A percentile compares a stretch with the other conserved stretches of the same genome.
Evolutionary conservation across 768 basidiomycete species (phyloP).

Genomic region (Gloeopeniophorella convolvens): DNA sequence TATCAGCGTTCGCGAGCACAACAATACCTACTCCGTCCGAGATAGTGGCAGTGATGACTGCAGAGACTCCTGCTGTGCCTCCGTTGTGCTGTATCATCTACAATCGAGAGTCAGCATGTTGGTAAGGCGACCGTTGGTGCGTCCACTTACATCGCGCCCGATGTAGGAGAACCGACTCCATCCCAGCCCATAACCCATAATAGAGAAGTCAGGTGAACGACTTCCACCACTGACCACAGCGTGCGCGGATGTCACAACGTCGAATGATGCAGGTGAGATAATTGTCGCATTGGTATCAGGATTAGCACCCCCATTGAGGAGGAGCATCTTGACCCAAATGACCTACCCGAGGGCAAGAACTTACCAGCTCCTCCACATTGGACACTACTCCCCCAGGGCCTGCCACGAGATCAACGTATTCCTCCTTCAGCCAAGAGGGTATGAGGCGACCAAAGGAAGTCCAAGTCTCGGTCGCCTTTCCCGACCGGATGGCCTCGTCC

Average conservation of each 20-base stretch:
- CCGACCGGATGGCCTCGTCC: conserved; percentile 26
- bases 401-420: conserved; percentile 23
- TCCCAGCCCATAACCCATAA: conserved; percentile 37
- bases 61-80: background rate
- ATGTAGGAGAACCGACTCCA: conserved; percentile 34
- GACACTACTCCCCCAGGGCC: conserved; percentile 41
- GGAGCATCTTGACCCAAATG: conserved; percentile 33
- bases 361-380: conserved; percentile 36
- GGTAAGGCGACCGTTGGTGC: too few species aligned
- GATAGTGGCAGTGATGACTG: background rate
- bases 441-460: conserved; percentile 27
- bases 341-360: conserved; percentile 27
- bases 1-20: conserved; percentile 8
- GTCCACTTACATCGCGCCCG: conserved; percentile 38
- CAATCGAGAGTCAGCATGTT: background rate
- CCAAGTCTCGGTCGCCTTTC: conserved; percentile 32
- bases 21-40: conserved; percentile 6
- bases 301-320: conserved; percentile 30
- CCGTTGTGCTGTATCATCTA: conserved; percentile 3
- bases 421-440: conserved; percentile 28
- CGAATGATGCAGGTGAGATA: conserved; percentile 28
- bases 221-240: conserved; percentile 21
- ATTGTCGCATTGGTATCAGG: conserved; percentile 27
- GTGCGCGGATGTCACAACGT: conserved; percentile 29
- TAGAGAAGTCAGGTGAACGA: conserved; percentile 22